A percentile compares a stretch with the other conserved stretches of the same genome.
Evolutionary conservation across 2,329 filamentous ascomycete species (phyloP).

Genomic region (Phyllosticta capitalensis): DNA sequence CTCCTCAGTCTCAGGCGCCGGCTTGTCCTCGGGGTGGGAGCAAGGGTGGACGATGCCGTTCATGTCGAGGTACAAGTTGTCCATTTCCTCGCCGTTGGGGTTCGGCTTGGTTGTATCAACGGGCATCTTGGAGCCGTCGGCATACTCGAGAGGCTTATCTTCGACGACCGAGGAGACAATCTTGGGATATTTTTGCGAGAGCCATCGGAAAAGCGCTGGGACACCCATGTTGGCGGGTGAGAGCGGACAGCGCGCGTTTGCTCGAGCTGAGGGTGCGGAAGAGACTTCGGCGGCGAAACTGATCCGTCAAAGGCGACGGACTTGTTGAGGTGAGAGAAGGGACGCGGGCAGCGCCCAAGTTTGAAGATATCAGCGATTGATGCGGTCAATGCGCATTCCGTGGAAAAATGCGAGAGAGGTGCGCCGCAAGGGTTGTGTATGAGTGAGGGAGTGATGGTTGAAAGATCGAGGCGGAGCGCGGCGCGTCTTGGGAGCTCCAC

Average conservation of each 20-base stretch:
- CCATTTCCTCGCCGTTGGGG: conserved; percentile 94
- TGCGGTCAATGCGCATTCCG: conserved; percentile 7
- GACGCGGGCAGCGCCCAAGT: conserved; percentile 5
- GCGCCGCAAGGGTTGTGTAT: background rate
- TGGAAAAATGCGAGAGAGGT: background rate
- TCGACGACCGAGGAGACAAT: conserved; percentile 89
- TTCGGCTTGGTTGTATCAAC: conserved; percentile 78
- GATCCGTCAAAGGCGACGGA: background rate
- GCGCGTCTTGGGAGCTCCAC: background rate
- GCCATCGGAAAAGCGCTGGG: conserved; percentile 89
- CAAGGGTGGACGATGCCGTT: conserved; percentile 99
- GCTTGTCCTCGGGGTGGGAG: conserved; percentile 89
- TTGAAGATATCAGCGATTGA: background rate
- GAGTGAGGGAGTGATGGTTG: background rate
- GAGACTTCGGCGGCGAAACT: background rate
- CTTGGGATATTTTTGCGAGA: conserved; percentile 94
- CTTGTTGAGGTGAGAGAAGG: background rate
- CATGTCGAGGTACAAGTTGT: conserved; percentile 98
- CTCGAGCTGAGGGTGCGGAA: background rate
- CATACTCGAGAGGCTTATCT: conserved; percentile 60
- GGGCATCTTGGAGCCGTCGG: conserved; percentile 77
- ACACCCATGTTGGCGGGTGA: conserved; percentile 66
- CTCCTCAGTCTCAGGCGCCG: conserved; percentile 84
- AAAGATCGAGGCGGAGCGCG: background rate
- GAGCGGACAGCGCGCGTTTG: background rate